Conservation (phyloP, 306 rosid genomes). For the Alnus rubra region DNA sequence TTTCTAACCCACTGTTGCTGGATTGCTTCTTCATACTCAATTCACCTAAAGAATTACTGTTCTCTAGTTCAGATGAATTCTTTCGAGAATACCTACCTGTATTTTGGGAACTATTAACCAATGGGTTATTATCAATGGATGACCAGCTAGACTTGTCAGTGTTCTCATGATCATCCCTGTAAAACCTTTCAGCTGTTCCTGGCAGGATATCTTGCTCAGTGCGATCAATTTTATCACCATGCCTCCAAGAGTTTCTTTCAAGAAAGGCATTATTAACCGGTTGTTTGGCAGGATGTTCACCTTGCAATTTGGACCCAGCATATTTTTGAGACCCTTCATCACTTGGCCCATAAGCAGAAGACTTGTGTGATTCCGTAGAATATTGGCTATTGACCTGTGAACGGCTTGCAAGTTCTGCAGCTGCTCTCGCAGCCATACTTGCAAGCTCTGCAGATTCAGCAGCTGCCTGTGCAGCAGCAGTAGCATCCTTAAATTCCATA, state of each 20-base stretch:
- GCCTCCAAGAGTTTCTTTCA: conserved; percentile 37
- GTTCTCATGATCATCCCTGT: conserved; percentile 35
- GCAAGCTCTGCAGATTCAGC: conserved; percentile 97
- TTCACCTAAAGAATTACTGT: conserved; percentile 32
- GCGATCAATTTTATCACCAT: conserved; percentile 26
- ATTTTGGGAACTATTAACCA: conserved; percentile 35
- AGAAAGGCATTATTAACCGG: conserved; percentile 28
- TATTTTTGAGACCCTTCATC: conserved; percentile 41
- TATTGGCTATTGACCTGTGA: conserved; percentile 48
- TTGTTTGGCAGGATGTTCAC: conserved; percentile 38
- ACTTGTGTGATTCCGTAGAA: conserved; percentile 47
- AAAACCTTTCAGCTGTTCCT: conserved; percentile 32
- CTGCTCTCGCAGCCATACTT: conserved; percentile 96
- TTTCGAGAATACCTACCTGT: conserved; percentile 40
- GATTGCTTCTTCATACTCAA: conserved; percentile 40
- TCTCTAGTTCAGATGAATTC: conserved; percentile 45
- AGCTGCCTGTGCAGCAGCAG: conserved; percentile 96
- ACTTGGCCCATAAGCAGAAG: conserved; percentile 32
- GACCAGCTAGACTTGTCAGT: conserved; percentile 33
- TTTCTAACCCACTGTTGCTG: conserved; percentile 38
- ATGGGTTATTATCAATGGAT: conserved; percentile 35
- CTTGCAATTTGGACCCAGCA: conserved; percentile 28
- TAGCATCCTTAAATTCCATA: conserved; percentile 89
- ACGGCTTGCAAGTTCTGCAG: conserved; percentile 86
- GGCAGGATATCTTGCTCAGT: conserved; percentile 39